These are phyloP conservation scores for Wolfiporia cocos DNA, from an alignment of 1,284 basidiomycete species.

Conservation along the genomic window DNA sequence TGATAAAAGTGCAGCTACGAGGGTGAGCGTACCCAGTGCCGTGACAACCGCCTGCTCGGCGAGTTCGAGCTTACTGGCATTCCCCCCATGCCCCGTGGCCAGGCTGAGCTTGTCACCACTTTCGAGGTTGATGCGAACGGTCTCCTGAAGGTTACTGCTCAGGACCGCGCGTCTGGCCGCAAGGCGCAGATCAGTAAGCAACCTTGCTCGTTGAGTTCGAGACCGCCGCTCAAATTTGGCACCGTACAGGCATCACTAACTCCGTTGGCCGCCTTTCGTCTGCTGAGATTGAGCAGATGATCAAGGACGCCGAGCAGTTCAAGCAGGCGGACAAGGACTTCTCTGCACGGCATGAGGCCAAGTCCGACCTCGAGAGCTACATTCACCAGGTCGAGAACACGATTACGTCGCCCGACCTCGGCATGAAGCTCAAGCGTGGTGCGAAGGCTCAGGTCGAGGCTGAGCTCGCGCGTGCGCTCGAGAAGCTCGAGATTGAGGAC, in stretches of 20 bases:
- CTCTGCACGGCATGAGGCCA: constrained; percentile 93
- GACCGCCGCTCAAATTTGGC: too few relatives aligned
- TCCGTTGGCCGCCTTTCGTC: constrained; percentile 93
- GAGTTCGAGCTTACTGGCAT: constrained; percentile 97
- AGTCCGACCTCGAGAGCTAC: constrained; percentile 94
- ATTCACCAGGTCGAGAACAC: constrained; percentile 92
- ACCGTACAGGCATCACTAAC: constrained; percentile 76
- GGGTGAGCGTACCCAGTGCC: constrained; percentile 96
- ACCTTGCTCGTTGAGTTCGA: constrained; percentile 1
- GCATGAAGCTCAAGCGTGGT: constrained; percentile 95
- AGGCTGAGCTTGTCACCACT: constrained; percentile 93
- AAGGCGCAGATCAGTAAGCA: constrained; percentile 90
- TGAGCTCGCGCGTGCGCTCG: constrained; percentile 93
- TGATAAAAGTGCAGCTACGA: constrained; percentile 73
- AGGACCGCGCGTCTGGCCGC: constrained; percentile 92
- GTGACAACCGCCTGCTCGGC: constrained; percentile 94
- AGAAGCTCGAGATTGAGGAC: constrained; percentile 95
- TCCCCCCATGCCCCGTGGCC: constrained; percentile 94
- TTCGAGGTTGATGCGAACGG: constrained; percentile 98
- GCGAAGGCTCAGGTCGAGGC: constrained; percentile 90
- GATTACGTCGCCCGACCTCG: constrained; percentile 90
- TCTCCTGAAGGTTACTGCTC: constrained; percentile 91
- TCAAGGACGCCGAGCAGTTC: constrained; percentile 96
- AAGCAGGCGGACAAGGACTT: constrained; percentile 97
- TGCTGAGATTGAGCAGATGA: constrained; percentile 97